Conservation (phyloP, 495 filamentous ascomycete species). For the Neurospora sp. region DNA sequence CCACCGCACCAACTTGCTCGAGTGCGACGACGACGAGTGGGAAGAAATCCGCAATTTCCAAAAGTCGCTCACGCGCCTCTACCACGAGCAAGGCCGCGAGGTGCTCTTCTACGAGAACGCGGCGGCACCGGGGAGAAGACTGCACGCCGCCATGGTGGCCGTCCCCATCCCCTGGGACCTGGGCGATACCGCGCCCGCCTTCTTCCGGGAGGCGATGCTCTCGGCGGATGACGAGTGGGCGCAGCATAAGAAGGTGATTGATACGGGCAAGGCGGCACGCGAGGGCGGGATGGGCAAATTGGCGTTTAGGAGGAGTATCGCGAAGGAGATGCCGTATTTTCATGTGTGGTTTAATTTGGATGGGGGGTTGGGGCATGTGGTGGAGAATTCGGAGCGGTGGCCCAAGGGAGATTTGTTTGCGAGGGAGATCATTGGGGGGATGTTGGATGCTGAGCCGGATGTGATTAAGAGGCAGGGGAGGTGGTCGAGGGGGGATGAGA, state of each 20-base stretch:
- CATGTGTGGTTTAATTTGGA: slow-evolving; percentile 94
- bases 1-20: slow-evolving; percentile 81
- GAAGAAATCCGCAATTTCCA: slow-evolving; percentile 99
- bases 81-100: slow-evolving; percentile 79
- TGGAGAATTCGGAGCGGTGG: slow-evolving; percentile 83
- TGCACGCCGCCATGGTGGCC: slow-evolving; percentile 76
- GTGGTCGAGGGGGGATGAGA: slow-evolving; percentile 66
- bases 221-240: slow-evolving; percentile 84
- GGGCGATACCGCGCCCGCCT: slow-evolving; percentile 84
- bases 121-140: slow-evolving; percentile 63
- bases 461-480: slow-evolving; percentile 85
- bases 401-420: slow-evolving; percentile 91
- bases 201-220: slow-evolving; percentile 91
- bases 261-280: slow-evolving; percentile 60
- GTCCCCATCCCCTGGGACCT: slow-evolving; percentile 81
- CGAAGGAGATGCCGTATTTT: slow-evolving; percentile 98
- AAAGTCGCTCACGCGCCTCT: slow-evolving; percentile 89
- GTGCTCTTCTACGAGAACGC: slow-evolving; percentile 98
- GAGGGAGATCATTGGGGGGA: slow-evolving; percentile 82
- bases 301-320: slow-evolving; percentile 74
- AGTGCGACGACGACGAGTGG: slow-evolving; percentile 99
- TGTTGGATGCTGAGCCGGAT: slow-evolving; percentile 75
- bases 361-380: slow-evolving; percentile 84
- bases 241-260: slow-evolving; percentile 89
- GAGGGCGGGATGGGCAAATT: slow-evolving; percentile 63